Conservation (phyloP, 2,329 filamentous ascomycete genomes). For the Pseudogymnoascus sp. region DNA sequence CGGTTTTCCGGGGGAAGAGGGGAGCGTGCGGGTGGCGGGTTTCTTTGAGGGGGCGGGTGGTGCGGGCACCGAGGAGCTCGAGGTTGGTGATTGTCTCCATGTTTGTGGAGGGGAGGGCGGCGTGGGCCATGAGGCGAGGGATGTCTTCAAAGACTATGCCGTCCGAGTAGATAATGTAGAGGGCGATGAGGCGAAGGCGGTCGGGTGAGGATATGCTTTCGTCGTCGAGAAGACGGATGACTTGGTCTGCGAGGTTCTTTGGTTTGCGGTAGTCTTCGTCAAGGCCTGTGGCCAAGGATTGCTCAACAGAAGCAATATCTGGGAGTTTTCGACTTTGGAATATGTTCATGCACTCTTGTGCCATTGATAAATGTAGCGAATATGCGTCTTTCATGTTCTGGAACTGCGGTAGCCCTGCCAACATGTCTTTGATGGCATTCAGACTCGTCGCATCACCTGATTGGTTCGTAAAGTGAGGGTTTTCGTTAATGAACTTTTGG, state of each 20-base stretch:
- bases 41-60: conserved; percentile 69
- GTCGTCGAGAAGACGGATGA: conserved; percentile 84
- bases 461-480: conserved; percentile 82
- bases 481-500: conserved; percentile 80
- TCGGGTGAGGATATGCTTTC: conserved; percentile 63
- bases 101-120: conserved; percentile 66
- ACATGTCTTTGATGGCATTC: conserved; percentile 93
- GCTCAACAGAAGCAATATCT: conserved; percentile 81
- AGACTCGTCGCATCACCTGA: conserved; percentile 63
- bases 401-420: conserved; percentile 88
- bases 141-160: conserved; percentile 80
- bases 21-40: conserved; percentile 55
- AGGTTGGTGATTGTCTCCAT: conserved; percentile 68
- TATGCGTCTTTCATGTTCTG: conserved; percentile 94
- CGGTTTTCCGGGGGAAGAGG: conserved; percentile 62
- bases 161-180: conserved; percentile 80
- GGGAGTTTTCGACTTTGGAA: conserved; percentile 79
- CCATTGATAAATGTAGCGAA: conserved; percentile 91
- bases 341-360: conserved; percentile 90
- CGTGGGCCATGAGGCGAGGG: conserved; percentile 74
- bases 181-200: conserved; percentile 72
- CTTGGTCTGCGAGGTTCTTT: conserved; percentile 77
- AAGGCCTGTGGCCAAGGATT: conserved; percentile 81
- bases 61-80: conserved; percentile 69
- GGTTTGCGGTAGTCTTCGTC: conserved; percentile 90